Percentiles rank a stretch among this genome's conserved stretches.
phyloP scores from a whole-genome alignment of 345 rosid species.

The Lumnitzera littorea region DNA sequence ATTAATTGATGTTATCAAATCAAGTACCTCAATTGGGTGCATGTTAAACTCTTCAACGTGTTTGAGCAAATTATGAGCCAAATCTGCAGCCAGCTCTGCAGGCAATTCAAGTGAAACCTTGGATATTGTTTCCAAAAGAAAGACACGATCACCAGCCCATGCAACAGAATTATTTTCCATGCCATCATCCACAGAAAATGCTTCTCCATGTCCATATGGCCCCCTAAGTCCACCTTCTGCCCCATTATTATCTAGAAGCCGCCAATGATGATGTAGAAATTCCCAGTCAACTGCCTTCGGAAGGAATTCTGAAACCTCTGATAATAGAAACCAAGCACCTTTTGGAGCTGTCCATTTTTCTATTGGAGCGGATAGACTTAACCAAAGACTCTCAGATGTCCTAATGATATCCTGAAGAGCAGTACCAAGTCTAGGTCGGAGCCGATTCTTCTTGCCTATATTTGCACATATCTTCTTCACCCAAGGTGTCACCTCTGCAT shows the following conservation, averaged over 20 bases:
- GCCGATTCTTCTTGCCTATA: conserved; percentile 70
- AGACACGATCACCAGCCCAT: conserved; percentile 92
- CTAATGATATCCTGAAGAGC: conserved; percentile 75
- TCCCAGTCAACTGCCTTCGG: conserved; percentile 81
- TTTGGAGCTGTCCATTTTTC: conserved; percentile 89
- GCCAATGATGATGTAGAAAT: conserved; percentile 90
- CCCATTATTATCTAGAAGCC: conserved; percentile 64
- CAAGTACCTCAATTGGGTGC: conserved; percentile 82
- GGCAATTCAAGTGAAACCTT: conserved; percentile 84
- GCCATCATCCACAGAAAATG: conserved; percentile 29
- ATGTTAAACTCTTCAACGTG: conserved; percentile 69
- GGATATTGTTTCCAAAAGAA: conserved; percentile 83
- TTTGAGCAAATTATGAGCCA: conserved; percentile 76
- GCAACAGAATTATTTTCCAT: conserved; percentile 46
- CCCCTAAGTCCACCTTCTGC: conserved; percentile 25
- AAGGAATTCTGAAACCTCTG: conserved; percentile 72
- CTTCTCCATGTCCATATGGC: conserved; percentile 20
- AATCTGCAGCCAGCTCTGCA: conserved; percentile 76
- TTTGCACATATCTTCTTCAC: conserved; percentile 78
- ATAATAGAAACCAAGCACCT: conserved; percentile 97
- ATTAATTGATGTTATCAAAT: not conserved
- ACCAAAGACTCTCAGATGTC: conserved; percentile 78
- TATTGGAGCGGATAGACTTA: conserved; percentile 57
- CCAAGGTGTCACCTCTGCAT: conserved; percentile 78
- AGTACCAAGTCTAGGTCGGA: conserved; percentile 53